Evolutionary conservation across 305 asterid species (phyloP).

Genomic region (Salvia sclarea): DNA sequence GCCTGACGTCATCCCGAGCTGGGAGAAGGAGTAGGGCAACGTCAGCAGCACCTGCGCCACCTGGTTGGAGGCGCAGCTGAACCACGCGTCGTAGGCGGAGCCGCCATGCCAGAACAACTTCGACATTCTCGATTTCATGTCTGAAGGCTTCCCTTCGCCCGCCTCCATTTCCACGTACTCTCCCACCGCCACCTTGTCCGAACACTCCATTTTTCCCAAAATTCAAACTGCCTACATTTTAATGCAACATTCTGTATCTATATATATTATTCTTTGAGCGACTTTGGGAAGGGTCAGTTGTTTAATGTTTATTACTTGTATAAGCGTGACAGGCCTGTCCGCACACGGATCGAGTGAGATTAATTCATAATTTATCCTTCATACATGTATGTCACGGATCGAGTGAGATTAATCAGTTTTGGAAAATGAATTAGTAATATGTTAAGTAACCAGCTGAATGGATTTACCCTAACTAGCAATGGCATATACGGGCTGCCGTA

Average conservation of each 20-base stretch:
- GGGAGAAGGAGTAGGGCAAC: slow-evolving; percentile 78
- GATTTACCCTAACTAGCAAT: too few species aligned
- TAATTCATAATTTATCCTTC: slow-evolving; percentile 5
- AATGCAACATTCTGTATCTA: slow-evolving; percentile 23
- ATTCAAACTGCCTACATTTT: too few species aligned
- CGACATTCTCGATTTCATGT: slow-evolving; percentile 56
- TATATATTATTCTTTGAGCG: slow-evolving; percentile 30
- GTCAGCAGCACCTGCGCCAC: slow-evolving; percentile 79
- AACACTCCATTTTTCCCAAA: slow-evolving; percentile 43
- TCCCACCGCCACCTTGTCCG: slow-evolving; percentile 73
- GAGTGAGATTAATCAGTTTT: not conserved
- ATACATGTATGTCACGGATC: slow-evolving; percentile 7
- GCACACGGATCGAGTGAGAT: slow-evolving; percentile 49
- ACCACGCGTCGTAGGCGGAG: slow-evolving; percentile 82
- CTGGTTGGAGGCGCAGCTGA: slow-evolving; percentile 83
- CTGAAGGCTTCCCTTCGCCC: slow-evolving; percentile 50
- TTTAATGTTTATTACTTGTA: slow-evolving; percentile 24
- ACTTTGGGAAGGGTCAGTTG: slow-evolving; percentile 36
- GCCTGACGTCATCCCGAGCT: slow-evolving; percentile 76
- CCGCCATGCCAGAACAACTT: slow-evolving; percentile 81
- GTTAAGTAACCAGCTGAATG: too few species aligned
- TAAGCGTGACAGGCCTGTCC: slow-evolving; percentile 46
- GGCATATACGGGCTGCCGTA: too few species aligned
- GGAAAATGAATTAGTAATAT: too few species aligned
- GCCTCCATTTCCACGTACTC: slow-evolving; percentile 81